phyloP scores from a whole-genome alignment of 345 rosid genomes.

The Balakata baccata region DNA sequence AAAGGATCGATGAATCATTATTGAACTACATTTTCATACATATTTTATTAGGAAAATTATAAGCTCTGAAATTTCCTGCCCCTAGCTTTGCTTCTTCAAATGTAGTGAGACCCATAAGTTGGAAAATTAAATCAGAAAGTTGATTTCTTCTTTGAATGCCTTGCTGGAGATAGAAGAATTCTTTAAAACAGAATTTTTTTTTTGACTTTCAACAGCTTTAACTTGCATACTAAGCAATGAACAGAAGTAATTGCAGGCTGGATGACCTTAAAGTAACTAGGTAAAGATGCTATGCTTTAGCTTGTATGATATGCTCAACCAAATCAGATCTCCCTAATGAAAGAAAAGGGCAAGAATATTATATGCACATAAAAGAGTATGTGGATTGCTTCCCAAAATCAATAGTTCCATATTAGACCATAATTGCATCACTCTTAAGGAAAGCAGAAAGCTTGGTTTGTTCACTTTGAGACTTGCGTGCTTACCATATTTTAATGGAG shows the following conservation, averaged over 20 bases:
- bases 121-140: neutral
- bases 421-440: neutral
- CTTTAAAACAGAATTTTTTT: neutral
- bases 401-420: too few species aligned
- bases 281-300: neutral
- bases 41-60: neutral
- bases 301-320: neutral
- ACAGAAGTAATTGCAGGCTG: neutral
- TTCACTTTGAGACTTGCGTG: neutral
- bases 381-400: too few species aligned
- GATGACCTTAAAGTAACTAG: neutral
- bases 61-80: neutral
- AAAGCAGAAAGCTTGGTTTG: too few species aligned
- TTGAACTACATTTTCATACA: neutral
- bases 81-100: neutral
- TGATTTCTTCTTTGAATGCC: neutral
- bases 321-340: neutral
- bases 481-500: neutral
- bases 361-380: neutral
- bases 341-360: neutral
- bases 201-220: neutral
- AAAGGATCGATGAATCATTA: neutral
- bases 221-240: constrained; percentile 5
- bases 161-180: neutral
- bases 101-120: neutral